Percentiles rank a stretch among this genome's conserved stretches.
phyloP scores from a whole-genome alignment of 768 basidiomycete species.

The Lactifluus pinguis region DNA sequence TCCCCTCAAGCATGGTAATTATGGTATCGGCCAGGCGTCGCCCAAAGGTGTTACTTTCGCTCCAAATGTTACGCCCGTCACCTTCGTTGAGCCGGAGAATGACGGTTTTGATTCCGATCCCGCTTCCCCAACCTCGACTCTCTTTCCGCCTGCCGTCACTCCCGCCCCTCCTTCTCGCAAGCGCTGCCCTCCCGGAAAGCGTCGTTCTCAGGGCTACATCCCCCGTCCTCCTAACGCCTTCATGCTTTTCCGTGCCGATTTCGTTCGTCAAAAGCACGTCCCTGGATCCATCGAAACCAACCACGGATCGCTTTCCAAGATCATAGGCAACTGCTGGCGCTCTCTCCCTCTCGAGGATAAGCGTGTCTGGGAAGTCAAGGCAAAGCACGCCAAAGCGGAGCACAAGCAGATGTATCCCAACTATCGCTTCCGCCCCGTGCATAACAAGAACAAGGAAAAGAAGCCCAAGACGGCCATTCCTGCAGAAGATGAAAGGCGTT shows the following conservation, averaged over 20 bases:
- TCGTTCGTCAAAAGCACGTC: constrained; percentile 37
- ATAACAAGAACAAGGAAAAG: constrained; percentile 40
- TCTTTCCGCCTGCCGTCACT: constrained; percentile 47
- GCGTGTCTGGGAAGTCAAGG: constrained; percentile 61
- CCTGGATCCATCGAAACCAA: constrained; percentile 43
- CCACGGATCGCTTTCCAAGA: constrained; percentile 41
- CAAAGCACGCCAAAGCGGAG: constrained; percentile 64
- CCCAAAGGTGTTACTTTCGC: constrained; percentile 51
- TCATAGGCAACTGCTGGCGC: constrained; percentile 54
- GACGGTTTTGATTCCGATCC: constrained; percentile 27
- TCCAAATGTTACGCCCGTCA: constrained; percentile 50
- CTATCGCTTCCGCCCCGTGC: constrained; percentile 41
- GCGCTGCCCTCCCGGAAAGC: constrained; percentile 52
- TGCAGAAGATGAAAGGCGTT: constrained; percentile 19
- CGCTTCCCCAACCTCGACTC: constrained; percentile 29
- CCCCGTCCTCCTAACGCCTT: constrained; percentile 32
- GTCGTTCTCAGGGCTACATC: constrained; percentile 42
- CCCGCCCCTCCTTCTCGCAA: constrained; percentile 35
- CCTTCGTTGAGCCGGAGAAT: constrained; percentile 33
- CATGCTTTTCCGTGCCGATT: constrained; percentile 26
- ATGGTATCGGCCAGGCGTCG: constrained; percentile 36
- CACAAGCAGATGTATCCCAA: constrained; percentile 63
- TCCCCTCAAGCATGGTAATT: constrained; percentile 43
- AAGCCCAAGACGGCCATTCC: constrained; percentile 13
- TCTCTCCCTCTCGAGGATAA: constrained; percentile 63